These are phyloP conservation scores for Diaporthe ilicicola DNA, from an alignment of 2,329 filamentous ascomycete genomes.

Conservation along the genomic window DNA sequence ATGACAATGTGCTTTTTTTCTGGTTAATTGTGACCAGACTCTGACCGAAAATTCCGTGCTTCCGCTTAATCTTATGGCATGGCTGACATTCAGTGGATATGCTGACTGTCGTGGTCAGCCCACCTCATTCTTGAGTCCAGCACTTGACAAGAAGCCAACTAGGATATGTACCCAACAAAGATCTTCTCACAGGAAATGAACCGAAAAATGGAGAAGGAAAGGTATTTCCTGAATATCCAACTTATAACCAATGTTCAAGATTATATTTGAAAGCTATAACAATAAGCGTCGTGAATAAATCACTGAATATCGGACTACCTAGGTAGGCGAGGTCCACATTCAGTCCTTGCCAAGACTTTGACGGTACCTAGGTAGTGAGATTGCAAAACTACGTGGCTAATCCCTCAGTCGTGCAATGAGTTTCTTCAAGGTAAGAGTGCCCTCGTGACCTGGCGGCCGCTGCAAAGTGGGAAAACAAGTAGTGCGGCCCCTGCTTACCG, in stretches of 20 bases:
- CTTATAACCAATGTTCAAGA: too few species aligned
- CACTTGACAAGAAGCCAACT: neutral
- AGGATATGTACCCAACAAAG: too few species aligned
- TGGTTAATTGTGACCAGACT: neutral
- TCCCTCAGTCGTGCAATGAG: neutral
- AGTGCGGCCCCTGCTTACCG: neutral
- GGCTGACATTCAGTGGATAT: neutral
- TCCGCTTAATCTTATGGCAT: neutral
- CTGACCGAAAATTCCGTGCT: neutral
- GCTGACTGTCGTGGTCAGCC: constrained; percentile 8
- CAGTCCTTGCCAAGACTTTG: too few species aligned
- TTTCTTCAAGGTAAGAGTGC: neutral
- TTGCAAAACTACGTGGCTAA: too few species aligned
- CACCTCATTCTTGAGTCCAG: neutral
- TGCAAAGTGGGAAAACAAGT: neutral
- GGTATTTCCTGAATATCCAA: too few species aligned
- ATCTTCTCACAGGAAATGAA: too few species aligned
- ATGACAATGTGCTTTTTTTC: neutral
- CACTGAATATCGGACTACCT: neutral
- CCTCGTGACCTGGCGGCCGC: constrained; percentile 12
- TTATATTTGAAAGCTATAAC: too few species aligned
- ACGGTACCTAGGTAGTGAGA: too few species aligned
- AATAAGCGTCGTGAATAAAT: neutral
- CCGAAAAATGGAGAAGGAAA: too few species aligned
- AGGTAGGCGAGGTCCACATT: too few species aligned